These are phyloP conservation scores for Rhizophagus clarus DNA, from an alignment of 192 early-diverging fungal genomes.

Conservation along the genomic window DNA sequence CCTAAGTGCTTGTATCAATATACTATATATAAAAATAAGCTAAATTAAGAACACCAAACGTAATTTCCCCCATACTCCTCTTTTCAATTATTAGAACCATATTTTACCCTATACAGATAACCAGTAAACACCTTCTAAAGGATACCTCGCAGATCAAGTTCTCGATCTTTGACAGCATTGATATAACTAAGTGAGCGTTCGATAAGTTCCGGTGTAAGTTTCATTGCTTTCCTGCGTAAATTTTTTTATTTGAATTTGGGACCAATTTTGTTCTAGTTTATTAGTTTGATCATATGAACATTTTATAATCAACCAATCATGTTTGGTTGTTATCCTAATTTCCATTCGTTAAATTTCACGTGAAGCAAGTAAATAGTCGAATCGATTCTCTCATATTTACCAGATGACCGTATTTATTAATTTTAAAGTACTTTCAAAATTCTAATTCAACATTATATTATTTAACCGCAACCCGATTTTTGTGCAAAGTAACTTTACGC, in stretches of 20 bases:
- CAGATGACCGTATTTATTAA: no score
- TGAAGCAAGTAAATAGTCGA: no score
- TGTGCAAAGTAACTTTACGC: no score
- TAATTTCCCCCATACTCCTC: neutral
- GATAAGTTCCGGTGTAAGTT: conserved; percentile 77
- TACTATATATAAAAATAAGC: neutral
- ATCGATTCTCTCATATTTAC: no score
- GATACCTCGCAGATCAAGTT: conserved; percentile 87
- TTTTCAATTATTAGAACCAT: neutral
- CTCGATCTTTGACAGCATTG: conserved; percentile 88
- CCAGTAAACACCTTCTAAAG: conserved; percentile 17
- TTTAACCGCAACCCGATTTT: no score
- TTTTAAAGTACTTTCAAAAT: no score
- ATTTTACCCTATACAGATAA: neutral
- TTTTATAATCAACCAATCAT: neutral
- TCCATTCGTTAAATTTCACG: no score
- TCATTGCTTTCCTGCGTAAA: conserved; percentile 48
- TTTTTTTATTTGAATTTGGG: no score
- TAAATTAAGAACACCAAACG: neutral
- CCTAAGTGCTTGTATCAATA: no score
- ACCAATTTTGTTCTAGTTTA: neutral
- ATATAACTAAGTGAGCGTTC: conserved; percentile 66
- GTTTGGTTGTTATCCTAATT: no score
- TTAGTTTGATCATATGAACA: neutral
- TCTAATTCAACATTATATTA: no score